Percentiles rank a stretch among this genome's conserved stretches.
Conservation (phyloP, 495 filamentous ascomycete species). For the Penicillium cataractarum region DNA sequence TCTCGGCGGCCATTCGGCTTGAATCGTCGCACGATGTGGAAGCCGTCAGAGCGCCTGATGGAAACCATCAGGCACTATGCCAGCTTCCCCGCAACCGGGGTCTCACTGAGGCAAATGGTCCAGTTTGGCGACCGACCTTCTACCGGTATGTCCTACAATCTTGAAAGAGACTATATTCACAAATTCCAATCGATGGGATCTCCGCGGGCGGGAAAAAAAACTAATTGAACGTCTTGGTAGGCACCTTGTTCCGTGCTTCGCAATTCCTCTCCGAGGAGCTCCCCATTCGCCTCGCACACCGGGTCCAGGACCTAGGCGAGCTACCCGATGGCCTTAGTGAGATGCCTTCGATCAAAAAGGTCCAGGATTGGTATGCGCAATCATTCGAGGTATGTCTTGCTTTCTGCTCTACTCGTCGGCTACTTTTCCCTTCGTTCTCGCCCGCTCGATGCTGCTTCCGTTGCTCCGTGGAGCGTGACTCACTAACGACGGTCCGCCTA, state of each 20-base stretch:
- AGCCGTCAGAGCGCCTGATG: constrained; percentile 86
- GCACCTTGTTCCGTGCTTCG: constrained; percentile 94
- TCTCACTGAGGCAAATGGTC: constrained; percentile 97
- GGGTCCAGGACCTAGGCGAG: constrained; percentile 88
- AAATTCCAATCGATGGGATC: too few species aligned
- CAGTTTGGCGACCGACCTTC: constrained; percentile 94
- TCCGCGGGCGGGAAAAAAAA: neutral
- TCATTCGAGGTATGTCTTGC: constrained; percentile 85
- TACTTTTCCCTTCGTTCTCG: too few species aligned
- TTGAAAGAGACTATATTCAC: too few species aligned
- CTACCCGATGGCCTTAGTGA: constrained; percentile 97
- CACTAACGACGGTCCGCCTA: constrained; percentile 35
- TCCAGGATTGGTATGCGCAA: constrained; percentile 98
- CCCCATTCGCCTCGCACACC: constrained; percentile 93
- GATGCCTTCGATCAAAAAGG: constrained; percentile 95
- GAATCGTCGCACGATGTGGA: constrained; percentile 71
- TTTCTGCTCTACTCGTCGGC: neutral
- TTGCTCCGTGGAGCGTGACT: constrained; percentile 8
- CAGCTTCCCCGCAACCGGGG: constrained; percentile 94
- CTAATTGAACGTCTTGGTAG: constrained; percentile 44
- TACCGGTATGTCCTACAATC: constrained; percentile 78
- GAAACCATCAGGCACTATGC: constrained; percentile 98
- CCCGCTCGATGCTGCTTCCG: neutral
- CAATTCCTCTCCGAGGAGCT: constrained; percentile 99
- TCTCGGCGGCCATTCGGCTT: constrained; percentile 36